Conservation (phyloP, 139 green algal species). For the Closterium sp. region DNA sequence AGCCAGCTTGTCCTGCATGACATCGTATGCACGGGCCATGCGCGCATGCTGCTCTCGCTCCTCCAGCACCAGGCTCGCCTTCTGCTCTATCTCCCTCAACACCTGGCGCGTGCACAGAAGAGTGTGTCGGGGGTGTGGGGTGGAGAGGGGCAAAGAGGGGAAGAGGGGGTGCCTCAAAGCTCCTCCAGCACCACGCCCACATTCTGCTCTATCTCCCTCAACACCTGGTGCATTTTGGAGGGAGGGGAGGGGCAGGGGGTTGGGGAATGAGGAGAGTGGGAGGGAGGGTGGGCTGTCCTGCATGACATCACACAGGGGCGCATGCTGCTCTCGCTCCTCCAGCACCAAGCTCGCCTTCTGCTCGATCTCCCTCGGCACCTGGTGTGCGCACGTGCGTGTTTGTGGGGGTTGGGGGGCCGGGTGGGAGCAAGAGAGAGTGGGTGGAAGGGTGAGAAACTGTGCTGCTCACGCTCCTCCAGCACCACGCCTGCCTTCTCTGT, state of each 20-base stretch:
- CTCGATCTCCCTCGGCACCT: neutral
- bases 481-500: constrained; percentile 21
- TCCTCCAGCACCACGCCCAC: constrained; percentile 1
- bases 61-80: constrained; percentile 1
- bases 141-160: neutral
- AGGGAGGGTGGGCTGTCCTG: neutral
- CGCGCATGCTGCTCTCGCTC: constrained; percentile 28
- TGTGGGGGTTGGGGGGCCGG: no score
- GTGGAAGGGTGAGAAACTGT: neutral
- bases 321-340: neutral
- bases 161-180: neutral
- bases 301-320: neutral
- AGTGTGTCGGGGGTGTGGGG: neutral
- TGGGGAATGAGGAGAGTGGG: neutral
- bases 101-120: neutral
- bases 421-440: neutral
- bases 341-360: constrained; percentile 25
- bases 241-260: neutral
- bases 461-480: constrained; percentile 15
- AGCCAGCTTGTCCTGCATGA: constrained; percentile 39
- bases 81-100: constrained; percentile 19
- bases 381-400: neutral
- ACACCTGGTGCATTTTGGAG: neutral
- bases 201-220: constrained; percentile 20
- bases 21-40: constrained; percentile 9